Conservation (phyloP, 305 asterid genomes). For the Striga hermonthica region DNA sequence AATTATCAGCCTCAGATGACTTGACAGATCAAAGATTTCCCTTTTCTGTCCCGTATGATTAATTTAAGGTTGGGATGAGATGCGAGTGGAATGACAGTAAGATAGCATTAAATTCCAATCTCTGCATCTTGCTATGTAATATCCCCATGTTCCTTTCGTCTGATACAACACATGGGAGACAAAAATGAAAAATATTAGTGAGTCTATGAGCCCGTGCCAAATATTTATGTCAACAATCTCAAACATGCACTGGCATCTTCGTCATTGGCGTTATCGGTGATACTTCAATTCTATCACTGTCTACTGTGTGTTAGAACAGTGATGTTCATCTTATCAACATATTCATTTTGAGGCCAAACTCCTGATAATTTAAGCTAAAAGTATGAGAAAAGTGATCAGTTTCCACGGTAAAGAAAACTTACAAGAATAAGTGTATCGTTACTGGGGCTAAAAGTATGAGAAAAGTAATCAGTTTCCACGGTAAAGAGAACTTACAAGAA, state of each 20-base stretch:
- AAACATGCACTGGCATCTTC: background rate
- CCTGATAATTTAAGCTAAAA: background rate
- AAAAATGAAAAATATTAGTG: background rate
- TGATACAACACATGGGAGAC: background rate
- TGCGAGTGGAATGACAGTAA: background rate
- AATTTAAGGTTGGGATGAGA: background rate
- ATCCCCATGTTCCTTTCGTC: background rate
- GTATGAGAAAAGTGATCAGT: conserved; percentile 1
- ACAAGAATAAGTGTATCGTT: conserved; percentile 82
- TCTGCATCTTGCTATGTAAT: background rate
- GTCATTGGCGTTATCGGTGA: background rate
- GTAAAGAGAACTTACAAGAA: conserved; percentile 65
- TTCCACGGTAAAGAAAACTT: conserved; percentile 42
- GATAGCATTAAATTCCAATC: background rate
- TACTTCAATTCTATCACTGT: background rate
- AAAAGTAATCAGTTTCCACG: conserved; percentile 24
- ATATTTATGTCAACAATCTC: conserved; percentile 5
- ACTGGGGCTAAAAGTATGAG: no score
- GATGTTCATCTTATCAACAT: conserved; percentile 6
- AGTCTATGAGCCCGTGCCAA: background rate
- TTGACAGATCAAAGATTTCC: background rate
- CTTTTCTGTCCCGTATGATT: background rate
- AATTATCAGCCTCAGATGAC: background rate
- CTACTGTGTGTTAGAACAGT: background rate
- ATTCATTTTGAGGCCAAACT: conserved; percentile 18